A percentile compares a stretch with the other conserved stretches of the same genome.
Evolutionary conservation across 139 green algal genomes (phyloP).

Genomic region (Picocystis salinarum): DNA sequence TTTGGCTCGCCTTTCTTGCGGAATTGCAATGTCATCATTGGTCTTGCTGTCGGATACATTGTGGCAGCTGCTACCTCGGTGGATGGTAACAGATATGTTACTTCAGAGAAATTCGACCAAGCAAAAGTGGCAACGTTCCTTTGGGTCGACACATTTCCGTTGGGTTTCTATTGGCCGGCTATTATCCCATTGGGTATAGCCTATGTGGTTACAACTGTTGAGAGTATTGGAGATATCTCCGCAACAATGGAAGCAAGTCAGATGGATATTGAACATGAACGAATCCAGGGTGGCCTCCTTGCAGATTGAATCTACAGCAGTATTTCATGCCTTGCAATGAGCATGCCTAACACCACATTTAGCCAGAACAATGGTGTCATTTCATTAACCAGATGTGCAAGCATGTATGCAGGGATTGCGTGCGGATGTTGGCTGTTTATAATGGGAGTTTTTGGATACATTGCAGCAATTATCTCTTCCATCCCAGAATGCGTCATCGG

Average conservation of each 20-base stretch:
- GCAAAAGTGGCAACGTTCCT: not conserved
- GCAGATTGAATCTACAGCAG: not conserved
- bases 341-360: conserved; percentile 4
- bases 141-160: not conserved
- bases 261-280: too few species aligned
- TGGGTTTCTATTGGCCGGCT: not conserved
- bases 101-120: not conserved
- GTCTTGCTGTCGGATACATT: conserved; percentile 13
- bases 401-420: conserved; percentile 23
- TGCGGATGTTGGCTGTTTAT: conserved; percentile 13
- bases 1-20: conserved; percentile 11
- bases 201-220: not conserved
- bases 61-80: conserved; percentile 10
- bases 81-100: not conserved
- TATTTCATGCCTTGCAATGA: not conserved
- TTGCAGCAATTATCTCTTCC: conserved; percentile 43
- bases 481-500: conserved; percentile 61
- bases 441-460: conserved; percentile 15
- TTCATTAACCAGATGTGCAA: conserved; percentile 32
- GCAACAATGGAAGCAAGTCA: too few species aligned
- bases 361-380: conserved; percentile 66
- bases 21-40: conserved; percentile 9
- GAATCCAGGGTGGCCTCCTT: conserved; percentile 1
- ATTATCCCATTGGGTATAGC: not conserved
- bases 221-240: conserved; percentile 1